phyloP scores from a whole-genome alignment of 2,329 filamentous ascomycete species.

The Plenodomus tracheiphilus region DNA sequence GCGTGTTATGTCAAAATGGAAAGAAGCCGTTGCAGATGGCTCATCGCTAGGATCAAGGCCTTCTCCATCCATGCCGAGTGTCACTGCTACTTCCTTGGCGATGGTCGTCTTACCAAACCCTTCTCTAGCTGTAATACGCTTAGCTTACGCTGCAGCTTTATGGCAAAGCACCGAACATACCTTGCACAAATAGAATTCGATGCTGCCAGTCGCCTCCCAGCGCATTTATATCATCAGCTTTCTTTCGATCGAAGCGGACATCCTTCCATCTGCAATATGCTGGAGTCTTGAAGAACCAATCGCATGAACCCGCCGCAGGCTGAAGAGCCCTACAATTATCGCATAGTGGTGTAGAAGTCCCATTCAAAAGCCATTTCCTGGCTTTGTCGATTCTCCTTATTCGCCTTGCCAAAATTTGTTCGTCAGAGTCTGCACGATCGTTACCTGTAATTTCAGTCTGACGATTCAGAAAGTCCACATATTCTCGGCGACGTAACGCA shows the following conservation, averaged over 20 bases:
- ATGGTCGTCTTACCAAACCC: conserved; percentile 39
- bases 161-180: conserved; percentile 10
- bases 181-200: conserved; percentile 36
- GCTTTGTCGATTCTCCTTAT: conserved; percentile 30
- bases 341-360: neutral
- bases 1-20: conserved; percentile 25
- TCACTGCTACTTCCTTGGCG: conserved; percentile 25
- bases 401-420: conserved; percentile 26
- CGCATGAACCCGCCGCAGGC: conserved; percentile 19
- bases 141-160: neutral
- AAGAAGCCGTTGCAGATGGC: conserved; percentile 26
- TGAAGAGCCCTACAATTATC: conserved; percentile 11
- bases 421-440: conserved; percentile 12
- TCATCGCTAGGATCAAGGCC: conserved; percentile 27
- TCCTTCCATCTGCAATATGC: conserved; percentile 32
- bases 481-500: conserved; percentile 22
- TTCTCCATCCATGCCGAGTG: conserved; percentile 23
- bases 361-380: conserved; percentile 23
- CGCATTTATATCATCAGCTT: conserved; percentile 20
- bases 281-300: conserved; percentile 28
- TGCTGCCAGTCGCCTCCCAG: conserved; percentile 29
- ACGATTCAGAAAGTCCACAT: conserved; percentile 22
- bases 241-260: conserved; percentile 17
- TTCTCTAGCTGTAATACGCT: conserved; percentile 19
- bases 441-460: conserved; percentile 8